Percentiles rank a stretch among this genome's conserved stretches.
Conservation (phyloP, 2,329 filamentous ascomycete species). For the Dothideomycetes sp. region DNA sequence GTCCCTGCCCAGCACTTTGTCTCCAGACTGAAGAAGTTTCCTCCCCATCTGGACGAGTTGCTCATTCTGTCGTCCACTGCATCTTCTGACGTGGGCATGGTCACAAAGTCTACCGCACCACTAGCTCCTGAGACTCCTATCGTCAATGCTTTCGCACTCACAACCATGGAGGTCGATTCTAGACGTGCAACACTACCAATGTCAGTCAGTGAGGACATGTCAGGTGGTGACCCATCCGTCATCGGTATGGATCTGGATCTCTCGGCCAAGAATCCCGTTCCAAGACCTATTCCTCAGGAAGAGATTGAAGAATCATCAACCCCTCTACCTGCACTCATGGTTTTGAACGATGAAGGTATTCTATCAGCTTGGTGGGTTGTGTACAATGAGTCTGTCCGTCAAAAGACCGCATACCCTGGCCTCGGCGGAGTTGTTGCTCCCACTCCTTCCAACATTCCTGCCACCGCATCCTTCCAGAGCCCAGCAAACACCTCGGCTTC, state of each 20-base stretch:
- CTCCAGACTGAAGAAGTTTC: constrained; percentile 67
- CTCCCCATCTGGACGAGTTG: constrained; percentile 69
- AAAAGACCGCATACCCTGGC: constrained; percentile 63
- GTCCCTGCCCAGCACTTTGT: constrained; percentile 67
- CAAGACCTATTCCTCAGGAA: constrained; percentile 60
- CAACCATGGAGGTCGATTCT: constrained; percentile 63
- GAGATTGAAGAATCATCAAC: constrained; percentile 70
- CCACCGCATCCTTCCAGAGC: background rate
- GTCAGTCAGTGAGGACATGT: constrained; percentile 51
- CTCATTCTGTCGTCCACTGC: constrained; percentile 75
- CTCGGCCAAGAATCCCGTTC: constrained; percentile 70
- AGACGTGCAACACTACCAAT: constrained; percentile 63
- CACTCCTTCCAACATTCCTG: constrained; percentile 18
- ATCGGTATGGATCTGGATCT: constrained; percentile 76
- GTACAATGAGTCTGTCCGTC: constrained; percentile 75
- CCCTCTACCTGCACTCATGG: constrained; percentile 74
- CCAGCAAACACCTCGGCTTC: no score
- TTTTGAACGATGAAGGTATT: constrained; percentile 81
- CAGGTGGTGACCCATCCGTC: constrained; percentile 66
- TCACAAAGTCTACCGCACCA: constrained; percentile 63
- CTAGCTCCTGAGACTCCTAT: constrained; percentile 53
- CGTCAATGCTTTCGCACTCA: constrained; percentile 62
- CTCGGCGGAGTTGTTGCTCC: constrained; percentile 49
- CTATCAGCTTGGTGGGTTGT: constrained; percentile 85
- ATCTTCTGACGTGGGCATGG: constrained; percentile 66